These are phyloP conservation scores for Boletus pseudo-olivaceus DNA, from an alignment of 768 basidiomycete species.

Conservation along the genomic window DNA sequence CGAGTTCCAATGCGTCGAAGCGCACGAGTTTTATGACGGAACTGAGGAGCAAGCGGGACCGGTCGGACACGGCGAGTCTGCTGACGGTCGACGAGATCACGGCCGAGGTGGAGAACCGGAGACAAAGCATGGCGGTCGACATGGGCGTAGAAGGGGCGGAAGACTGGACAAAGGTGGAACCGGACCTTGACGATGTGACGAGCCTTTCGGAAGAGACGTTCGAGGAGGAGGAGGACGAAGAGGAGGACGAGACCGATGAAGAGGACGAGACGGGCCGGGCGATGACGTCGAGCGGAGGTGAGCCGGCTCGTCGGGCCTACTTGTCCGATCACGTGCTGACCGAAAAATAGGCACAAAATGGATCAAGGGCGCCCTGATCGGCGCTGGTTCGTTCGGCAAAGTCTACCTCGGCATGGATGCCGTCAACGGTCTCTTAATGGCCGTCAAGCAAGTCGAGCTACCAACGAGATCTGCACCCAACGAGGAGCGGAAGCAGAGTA, in stretches of 20 bases:
- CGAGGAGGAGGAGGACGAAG: constrained; percentile 48
- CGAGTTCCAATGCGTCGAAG: constrained; percentile 49
- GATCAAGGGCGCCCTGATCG: constrained; percentile 96
- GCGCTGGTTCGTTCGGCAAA: constrained; percentile 92
- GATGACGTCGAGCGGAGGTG: constrained; percentile 54
- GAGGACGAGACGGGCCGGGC: constrained; percentile 52
- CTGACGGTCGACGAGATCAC: constrained; percentile 98
- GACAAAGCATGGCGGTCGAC: constrained; percentile 48
- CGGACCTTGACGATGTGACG: constrained; percentile 46
- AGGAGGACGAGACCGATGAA: constrained; percentile 43
- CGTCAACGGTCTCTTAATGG: constrained; percentile 86
- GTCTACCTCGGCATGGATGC: constrained; percentile 97
- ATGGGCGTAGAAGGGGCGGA: constrained; percentile 50
- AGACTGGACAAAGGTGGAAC: constrained; percentile 74
- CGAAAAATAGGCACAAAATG: constrained; percentile 72
- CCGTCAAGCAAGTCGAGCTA: constrained; percentile 95
- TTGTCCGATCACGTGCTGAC: not conserved
- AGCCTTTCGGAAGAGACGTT: constrained; percentile 44
- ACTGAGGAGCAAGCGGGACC: constrained; percentile 75
- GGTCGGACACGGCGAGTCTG: constrained; percentile 84
- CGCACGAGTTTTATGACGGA: constrained; percentile 83
- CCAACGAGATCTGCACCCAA: constrained; percentile 80
- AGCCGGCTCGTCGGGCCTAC: constrained; percentile 20
- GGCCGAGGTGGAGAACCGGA: constrained; percentile 77
- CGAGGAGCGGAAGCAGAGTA: constrained; percentile 89